A percentile compares a stretch with the other conserved stretches of the same genome.
Conservation (phyloP, 805 yeast genomes). For the Pichia phayaonensis region DNA sequence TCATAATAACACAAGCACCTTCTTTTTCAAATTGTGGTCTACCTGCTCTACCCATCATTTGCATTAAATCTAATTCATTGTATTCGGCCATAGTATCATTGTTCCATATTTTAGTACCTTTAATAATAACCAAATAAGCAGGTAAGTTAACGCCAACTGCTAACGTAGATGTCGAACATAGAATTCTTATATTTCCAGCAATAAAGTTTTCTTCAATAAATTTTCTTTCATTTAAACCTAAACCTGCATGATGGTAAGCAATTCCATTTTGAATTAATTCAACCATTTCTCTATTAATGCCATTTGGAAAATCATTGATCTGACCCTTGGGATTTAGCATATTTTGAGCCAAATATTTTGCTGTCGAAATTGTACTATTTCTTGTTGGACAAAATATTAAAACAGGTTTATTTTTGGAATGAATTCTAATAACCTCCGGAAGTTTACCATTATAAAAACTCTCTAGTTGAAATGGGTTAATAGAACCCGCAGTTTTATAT, state of each 20-base stretch:
- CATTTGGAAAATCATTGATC: conserved; percentile 56
- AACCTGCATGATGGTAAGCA: conserved; percentile 76
- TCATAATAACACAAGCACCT: conserved; percentile 68
- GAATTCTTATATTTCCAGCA: conserved; percentile 52
- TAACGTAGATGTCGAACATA: conserved; percentile 69
- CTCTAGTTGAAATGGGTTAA: conserved; percentile 44
- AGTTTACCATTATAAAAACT: conserved; percentile 34
- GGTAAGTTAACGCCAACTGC: conserved; percentile 86
- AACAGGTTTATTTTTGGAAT: conserved; percentile 57
- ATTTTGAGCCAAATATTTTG: conserved; percentile 58
- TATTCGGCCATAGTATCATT: conserved; percentile 52
- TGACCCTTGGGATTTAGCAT: conserved; percentile 64
- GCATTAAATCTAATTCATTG: conserved; percentile 72
- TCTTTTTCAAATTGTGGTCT: conserved; percentile 73
- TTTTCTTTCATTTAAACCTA: conserved; percentile 62
- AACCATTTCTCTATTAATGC: conserved; percentile 57
- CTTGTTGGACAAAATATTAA: conserved; percentile 75
- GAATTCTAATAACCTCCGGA: conserved; percentile 30
- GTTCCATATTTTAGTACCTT: conserved; percentile 63
- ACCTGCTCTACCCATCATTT: conserved; percentile 83
- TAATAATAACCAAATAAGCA: conserved; percentile 68
- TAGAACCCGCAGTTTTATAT: conserved; percentile 25
- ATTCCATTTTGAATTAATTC: conserved; percentile 52
- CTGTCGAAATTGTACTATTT: conserved; percentile 71
- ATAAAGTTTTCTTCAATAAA: conserved; percentile 64